Evolutionary conservation across 495 filamentous ascomycete species (phyloP), one percentile per base, ranked within the genome.

Genomic region (Glutinoglossum americanum): DNA sequence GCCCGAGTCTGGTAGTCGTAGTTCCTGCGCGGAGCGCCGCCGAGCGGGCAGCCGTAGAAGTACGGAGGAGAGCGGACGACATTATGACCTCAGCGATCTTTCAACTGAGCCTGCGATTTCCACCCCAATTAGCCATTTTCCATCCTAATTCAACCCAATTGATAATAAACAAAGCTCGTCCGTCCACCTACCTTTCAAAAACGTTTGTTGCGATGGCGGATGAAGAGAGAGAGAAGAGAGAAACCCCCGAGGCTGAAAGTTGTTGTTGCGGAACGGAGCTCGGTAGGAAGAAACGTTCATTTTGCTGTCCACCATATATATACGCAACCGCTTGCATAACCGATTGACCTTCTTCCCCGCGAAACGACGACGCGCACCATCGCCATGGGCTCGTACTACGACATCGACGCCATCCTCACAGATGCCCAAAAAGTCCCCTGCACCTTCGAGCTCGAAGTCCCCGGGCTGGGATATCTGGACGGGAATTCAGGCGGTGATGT

Each of bases 351-450:
- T n/a, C n/a, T n/a, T n/a, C n/a, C n/a, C n/a, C n/a, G n/a, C n/a
- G n/a, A n/a, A n/a, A n/a, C n/a, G n/a, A n/a, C n/a, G n/a, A n/a
- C n/a, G n/a, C n/a, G n/a, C n/a, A n/a, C n/a, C n/a, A n/a, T n/a
- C n/a, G n/a, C n/a, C n/a, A n/a, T n/a, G n/a, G n/a, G n/a, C n/a
- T 83, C 81, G 39, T 98, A 98, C 74, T 96, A 97, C 74, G 85
- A 93, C 67, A 83, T 95, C 61, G 87, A 94, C 66, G 80, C 87
- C 28, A 94, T 97, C 60, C 73, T 97, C 53, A 97, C 92, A 0
- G 89, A 94, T 66, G 83, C 86, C 30, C 87, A 97, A 85, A 96
- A 95, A 85, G 76, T 96, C 21, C 92, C 92, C 49, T 93, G 88
- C 66, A 94, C 82, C 57, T 95, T 97, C 67, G 83, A 93, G 61